Base-by-base conservation (phyloP, 2,329 filamentous ascomycete species). In the Verticillium dahliae region DNA sequence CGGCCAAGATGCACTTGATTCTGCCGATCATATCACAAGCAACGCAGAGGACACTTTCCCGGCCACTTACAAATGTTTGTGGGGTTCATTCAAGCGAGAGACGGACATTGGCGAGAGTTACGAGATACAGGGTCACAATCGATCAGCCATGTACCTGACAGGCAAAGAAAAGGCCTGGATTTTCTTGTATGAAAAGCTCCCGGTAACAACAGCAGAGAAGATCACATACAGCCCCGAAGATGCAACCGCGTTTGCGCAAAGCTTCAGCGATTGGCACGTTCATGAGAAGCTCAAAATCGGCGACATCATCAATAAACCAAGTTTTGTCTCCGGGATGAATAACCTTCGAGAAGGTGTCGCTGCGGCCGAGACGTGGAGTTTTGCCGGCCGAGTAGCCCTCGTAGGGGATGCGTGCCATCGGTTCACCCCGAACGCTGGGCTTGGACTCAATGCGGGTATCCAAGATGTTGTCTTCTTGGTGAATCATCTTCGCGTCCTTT, bases 401-500 rank as follows among this genome's bases (percentile, higher is more conserved):
- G 67, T 66, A 0, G 74, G 74, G 1, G 74, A 76, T 56, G 64
- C 74, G 1, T 68, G 64, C 15, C 72, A 75, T 57, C 72, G 73
- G n/a, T 69, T 74, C 22, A 71, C 73, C 1, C 71, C 73, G 0
- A 73, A 73, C 45, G 58, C 69, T 2, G 73, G 71, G 0, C 69
- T 71, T 1, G 73, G 74, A 0, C 67, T 70, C 18, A 76, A 75
- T 61, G 71, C 70, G 6, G 74, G 70, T 1, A 70, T 75, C 13
- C 67, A 72, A 52, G 67, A 69, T 14, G 60, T 67, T 9, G 66
- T 64, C 3, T 64, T 60, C 15, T 65, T 71, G 22, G 58, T 61
- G 38, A 71, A 71, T 14, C 52, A 33, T 18, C 52, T 55, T 39
- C 27, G 4, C 27, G 27, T 27, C 27, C 27, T 27, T 27, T 27